Evolutionary conservation across 2,329 filamentous ascomycete genomes (phyloP).

Genomic region (Beauveria varroae): DNA sequence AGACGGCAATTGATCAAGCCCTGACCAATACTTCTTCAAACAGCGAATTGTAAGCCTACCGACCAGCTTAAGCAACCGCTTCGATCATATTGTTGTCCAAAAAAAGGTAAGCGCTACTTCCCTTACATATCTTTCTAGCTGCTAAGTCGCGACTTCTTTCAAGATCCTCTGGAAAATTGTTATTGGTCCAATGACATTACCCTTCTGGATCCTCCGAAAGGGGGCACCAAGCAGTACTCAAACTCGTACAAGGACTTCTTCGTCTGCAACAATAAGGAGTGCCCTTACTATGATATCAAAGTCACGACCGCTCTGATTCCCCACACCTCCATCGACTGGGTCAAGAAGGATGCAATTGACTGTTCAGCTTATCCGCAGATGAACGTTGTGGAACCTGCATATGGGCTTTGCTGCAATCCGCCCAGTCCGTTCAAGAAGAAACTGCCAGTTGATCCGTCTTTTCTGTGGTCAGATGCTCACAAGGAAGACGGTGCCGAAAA

Average conservation of each 20-base stretch:
- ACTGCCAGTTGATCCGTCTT: background rate
- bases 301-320: background rate
- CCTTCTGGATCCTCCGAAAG: background rate
- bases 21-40: background rate
- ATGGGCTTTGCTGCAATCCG: background rate
- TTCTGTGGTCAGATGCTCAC: background rate
- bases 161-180: background rate
- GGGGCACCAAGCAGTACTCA: background rate
- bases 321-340: background rate
- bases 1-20: background rate
- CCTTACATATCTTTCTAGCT: background rate
- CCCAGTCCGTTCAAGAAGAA: background rate
- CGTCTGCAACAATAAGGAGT: background rate
- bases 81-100: slow-evolving; percentile 12
- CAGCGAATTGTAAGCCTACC: background rate
- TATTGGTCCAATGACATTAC: background rate
- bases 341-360: background rate
- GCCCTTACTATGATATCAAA: slow-evolving; percentile 10
- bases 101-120: background rate
- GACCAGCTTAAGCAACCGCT: background rate
- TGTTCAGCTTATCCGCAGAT: background rate
- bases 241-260: background rate
- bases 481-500: background rate
- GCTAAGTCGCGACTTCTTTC: background rate
- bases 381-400: slow-evolving; percentile 11